Evolutionary conservation across 2,329 filamentous ascomycete genomes (phyloP).

Genomic region (Fusarium pseudograminearum): DNA sequence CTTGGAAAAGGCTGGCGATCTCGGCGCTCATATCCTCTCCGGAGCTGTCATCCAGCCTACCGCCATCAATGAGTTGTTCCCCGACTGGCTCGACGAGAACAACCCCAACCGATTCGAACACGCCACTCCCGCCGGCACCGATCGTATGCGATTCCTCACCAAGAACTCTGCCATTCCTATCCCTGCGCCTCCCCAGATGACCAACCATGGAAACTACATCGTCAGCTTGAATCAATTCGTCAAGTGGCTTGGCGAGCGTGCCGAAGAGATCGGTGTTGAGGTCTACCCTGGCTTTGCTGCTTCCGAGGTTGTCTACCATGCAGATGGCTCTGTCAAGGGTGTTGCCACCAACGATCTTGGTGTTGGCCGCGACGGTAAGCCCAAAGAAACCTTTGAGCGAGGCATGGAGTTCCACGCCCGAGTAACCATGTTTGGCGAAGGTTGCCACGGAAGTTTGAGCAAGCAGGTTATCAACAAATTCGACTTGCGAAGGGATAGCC

Average conservation of each 20-base stretch:
- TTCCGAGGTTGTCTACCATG: constrained; percentile 87
- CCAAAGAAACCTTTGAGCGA: constrained; percentile 91
- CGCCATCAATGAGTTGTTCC: constrained; percentile 88
- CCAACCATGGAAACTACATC: constrained; percentile 98
- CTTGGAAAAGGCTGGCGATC: constrained; percentile 93
- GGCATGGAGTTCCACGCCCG: constrained; percentile 98
- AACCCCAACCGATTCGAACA: constrained; percentile 90
- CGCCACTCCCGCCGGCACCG: constrained; percentile 83
- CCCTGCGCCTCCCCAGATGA: constrained; percentile 94
- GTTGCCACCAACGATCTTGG: constrained; percentile 97
- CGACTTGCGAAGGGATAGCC: constrained; percentile 86
- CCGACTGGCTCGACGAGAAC: constrained; percentile 90
- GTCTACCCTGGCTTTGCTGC: constrained; percentile 97
- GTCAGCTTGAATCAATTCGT: constrained; percentile 94
- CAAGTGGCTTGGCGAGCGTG: constrained; percentile 94
- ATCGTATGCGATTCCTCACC: constrained; percentile 95
- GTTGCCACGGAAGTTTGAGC: constrained; percentile 93
- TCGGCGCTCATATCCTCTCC: constrained; percentile 94
- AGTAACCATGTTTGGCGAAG: constrained; percentile 92
- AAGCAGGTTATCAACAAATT: constrained; percentile 97
- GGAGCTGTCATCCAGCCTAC: constrained; percentile 94
- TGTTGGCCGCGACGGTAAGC: constrained; percentile 81
- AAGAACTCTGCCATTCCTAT: constrained; percentile 82
- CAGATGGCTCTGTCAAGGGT: constrained; percentile 89
- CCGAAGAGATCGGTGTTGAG: constrained; percentile 96